Evolutionary conservation across 495 filamentous ascomycete species (phyloP).

Genomic region (Penicillium ochrochloron): DNA sequence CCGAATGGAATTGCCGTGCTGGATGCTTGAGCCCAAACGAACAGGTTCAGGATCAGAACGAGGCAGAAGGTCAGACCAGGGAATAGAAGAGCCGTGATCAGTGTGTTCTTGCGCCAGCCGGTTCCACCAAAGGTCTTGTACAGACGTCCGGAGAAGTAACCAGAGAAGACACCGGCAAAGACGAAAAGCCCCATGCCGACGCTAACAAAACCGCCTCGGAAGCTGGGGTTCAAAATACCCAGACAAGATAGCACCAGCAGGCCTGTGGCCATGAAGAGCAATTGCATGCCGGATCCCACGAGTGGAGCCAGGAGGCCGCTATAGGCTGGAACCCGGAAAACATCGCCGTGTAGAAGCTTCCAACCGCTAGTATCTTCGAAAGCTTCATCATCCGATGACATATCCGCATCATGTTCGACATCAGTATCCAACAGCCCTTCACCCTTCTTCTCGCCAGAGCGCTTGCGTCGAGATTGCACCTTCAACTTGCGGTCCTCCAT

Average conservation of each 20-base stretch:
- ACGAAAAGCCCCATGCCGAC: slow-evolving; percentile 87
- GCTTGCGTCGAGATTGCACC: slow-evolving; percentile 51
- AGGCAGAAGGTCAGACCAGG: slow-evolving; percentile 81
- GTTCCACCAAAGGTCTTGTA: slow-evolving; percentile 87
- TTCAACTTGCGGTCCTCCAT: slow-evolving; percentile 72
- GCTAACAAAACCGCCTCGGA: slow-evolving; percentile 88
- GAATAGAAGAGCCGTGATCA: slow-evolving; percentile 83
- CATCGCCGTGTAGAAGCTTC: slow-evolving; percentile 93
- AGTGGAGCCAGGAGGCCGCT: slow-evolving; percentile 83
- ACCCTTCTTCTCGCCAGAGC: slow-evolving; percentile 57
- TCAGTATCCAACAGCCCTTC: slow-evolving; percentile 68
- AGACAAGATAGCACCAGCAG: slow-evolving; percentile 79
- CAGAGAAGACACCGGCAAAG: slow-evolving; percentile 86
- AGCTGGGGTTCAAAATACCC: slow-evolving; percentile 87
- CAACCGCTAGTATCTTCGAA: slow-evolving; percentile 88
- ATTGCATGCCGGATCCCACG: slow-evolving; percentile 86
- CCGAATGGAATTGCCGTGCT: slow-evolving; percentile 89
- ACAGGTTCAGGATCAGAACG: slow-evolving; percentile 86
- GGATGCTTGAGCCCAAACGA: slow-evolving; percentile 92
- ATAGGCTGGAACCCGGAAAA: slow-evolving; percentile 80
- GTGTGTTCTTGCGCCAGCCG: slow-evolving; percentile 78
- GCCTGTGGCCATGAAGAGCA: slow-evolving; percentile 83
- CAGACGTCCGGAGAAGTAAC: slow-evolving; percentile 86
- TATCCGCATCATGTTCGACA: slow-evolving; percentile 63
- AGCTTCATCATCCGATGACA: slow-evolving; percentile 74